Base-by-base conservation (phyloP, 2,329 filamentous ascomycete species). In the Amphichorda felina region DNA sequence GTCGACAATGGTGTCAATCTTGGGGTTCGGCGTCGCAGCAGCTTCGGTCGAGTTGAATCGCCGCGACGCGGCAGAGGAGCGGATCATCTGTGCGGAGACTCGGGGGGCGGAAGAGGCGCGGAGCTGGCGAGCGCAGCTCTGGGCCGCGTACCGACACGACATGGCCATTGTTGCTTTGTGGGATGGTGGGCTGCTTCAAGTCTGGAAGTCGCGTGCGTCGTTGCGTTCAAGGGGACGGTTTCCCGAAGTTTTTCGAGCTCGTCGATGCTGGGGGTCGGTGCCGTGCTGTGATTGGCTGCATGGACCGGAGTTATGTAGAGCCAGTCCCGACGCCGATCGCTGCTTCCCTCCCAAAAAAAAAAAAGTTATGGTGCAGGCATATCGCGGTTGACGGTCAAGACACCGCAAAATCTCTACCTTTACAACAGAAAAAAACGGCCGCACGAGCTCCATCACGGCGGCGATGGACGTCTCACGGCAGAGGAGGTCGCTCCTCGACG, bases 1-100 rank as follows among this genome's bases (percentile, higher is more conserved):
- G 60, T 98, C 88, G 54, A 99, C 91, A 54, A 99, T 98, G 40
- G 75, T 76, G 49, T 79, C 63, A 52, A 99, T 94, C 75, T 98
- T 98, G 43, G 91, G 87, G 64, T 84, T 94, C 42, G 68, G 61
- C 50, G 73, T 59, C 38, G 68, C 49, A 41, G 65, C 47, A 30
- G 75, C 77, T 50, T 88, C 82, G 49, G 86, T 88, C 43, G 86
- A 89, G 63, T 91, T 83, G 82, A 85, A 88, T 74, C 91, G 78
- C 64, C 82, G 77, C 55, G 75, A 56, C 45, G 60, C 55, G 29
- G 60, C 54, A 38, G 61, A 50, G 46, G 60, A 62, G 53, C 64
- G 65, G 49, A 59, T 41, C 38, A 52, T 48, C 57, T 68, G 58
- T 64, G 64, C 56, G 38, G 70, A 63, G 44, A 60, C 56, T 50